Percentiles rank a stretch among this genome's conserved stretches.
Evolutionary conservation across 2,329 filamentous ascomycete genomes (phyloP).

Genomic region (Nannizzia gypsea): DNA sequence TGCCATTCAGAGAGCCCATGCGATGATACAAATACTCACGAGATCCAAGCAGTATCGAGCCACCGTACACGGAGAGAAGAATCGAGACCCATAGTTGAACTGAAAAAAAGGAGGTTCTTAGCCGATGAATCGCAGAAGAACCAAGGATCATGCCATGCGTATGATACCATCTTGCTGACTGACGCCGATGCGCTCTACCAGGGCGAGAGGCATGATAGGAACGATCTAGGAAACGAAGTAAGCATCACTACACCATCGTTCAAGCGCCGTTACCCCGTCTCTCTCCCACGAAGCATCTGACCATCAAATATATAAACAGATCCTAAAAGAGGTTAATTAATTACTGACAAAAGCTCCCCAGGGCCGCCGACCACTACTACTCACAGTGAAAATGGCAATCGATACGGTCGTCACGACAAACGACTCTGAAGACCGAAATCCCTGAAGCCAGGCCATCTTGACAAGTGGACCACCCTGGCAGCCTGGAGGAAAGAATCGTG

Average conservation of each 20-base stretch:
- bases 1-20: neutral
- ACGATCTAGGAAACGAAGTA: neutral
- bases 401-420: neutral
- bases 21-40: neutral
- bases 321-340: no score
- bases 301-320: no score
- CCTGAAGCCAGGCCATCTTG: neutral
- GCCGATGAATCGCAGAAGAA: neutral
- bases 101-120: neutral
- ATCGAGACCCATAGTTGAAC: neutral
- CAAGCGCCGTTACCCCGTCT: no score
- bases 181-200: neutral
- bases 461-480: no score
- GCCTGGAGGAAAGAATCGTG: no score
- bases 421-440: neutral
- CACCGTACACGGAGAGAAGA: neutral
- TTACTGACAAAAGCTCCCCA: no score
- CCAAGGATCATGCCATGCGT: neutral
- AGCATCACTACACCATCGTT: neutral
- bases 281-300: no score
- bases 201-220: neutral
- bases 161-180: neutral
- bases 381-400: conserved; percentile 1
- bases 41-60: neutral
- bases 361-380: neutral